Evolutionary conservation across 176 grass and related monocot species (phyloP), one percentile per base, ranked within the genome.

Genomic region (Carex kokanica): DNA sequence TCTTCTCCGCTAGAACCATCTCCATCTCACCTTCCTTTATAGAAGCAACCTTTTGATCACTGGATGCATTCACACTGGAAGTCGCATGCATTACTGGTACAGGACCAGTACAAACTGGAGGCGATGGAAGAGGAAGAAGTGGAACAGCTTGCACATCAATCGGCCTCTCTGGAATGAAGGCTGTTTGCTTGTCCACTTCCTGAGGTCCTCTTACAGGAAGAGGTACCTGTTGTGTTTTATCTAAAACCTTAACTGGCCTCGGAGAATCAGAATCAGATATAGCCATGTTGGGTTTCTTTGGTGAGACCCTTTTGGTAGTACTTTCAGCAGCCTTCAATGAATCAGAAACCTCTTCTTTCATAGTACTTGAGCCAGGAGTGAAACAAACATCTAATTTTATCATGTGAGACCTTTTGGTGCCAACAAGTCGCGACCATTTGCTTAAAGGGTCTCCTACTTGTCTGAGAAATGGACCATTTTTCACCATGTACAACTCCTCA

Each of bases 401-500:
- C 62, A 56, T 88, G 70, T 86, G 73, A 3, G 90, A 93, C 84
- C 87, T 98, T 87, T 98, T 98, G 0, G 17, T 80, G 60, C 87
- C 90, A 77, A 98, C 95, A 84, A 95, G 89, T 67, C 84, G 86
- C 58, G 90, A 94, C 80, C 87, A 72, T 53, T 90, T 84, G 54
- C 87, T 91, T 84, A 87, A 85, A 82, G 88, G 92, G 80, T 95
- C 90, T 0, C 20, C 85, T 66, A 93, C 92, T 63, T 86, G 83
- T 38, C 91, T 91, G 85, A 93, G 84, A 90, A 98, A 95, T 6
- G 84, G 83, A 14, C 95, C 91, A 83, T 93, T 89, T 89, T 95
- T 98, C 70, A 98, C 92, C 59, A 94, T 81, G 84, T 93, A 98
- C 4, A 58, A 52, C 83, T 91, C 92, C 81, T 98, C 90, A 91